These are phyloP conservation scores for Xylaria polymorpha DNA, from an alignment of 2,329 filamentous ascomycete genomes.

Conservation along the genomic window DNA sequence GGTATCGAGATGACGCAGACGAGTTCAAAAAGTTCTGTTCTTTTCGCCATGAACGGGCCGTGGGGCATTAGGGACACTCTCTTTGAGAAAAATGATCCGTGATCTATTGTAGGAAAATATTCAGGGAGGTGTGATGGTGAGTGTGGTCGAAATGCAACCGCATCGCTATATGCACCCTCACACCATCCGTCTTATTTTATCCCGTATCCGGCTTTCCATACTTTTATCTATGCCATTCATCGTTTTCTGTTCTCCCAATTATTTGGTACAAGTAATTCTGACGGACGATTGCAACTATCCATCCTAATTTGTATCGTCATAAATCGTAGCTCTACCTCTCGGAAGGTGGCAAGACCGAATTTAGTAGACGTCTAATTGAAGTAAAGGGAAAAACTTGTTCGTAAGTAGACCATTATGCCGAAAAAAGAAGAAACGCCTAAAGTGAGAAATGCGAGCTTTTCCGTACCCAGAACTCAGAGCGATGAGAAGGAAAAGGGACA, in stretches of 20 bases:
- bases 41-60: constrained; percentile 35
- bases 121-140: constrained; percentile 17
- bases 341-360: constrained; percentile 21
- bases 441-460: constrained; percentile 47
- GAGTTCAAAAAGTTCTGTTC: constrained; percentile 8
- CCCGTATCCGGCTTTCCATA: constrained; percentile 32
- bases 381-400: constrained; percentile 23
- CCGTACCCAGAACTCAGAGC: constrained; percentile 43
- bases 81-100: constrained; percentile 25
- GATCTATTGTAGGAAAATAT: constrained; percentile 32
- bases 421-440: constrained; percentile 43
- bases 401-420: constrained; percentile 45
- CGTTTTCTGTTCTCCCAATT: constrained; percentile 28
- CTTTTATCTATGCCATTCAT: constrained; percentile 37
- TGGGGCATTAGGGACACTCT: constrained; percentile 34
- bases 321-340: constrained; percentile 34
- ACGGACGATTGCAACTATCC: constrained; percentile 28
- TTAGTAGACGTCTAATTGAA: constrained; percentile 28
- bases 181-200: constrained; percentile 27
- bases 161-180: constrained; percentile 36
- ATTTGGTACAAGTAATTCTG: constrained; percentile 34
- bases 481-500: constrained; percentile 39
- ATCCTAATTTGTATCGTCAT: constrained; percentile 35
- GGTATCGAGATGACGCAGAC: constrained; percentile 10
- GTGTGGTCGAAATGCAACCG: constrained; percentile 28